A percentile compares a stretch with the other conserved stretches of the same genome.
Evolutionary conservation across 2,329 filamentous ascomycete genomes (phyloP).

Genomic region (Trichoderma breve): DNA sequence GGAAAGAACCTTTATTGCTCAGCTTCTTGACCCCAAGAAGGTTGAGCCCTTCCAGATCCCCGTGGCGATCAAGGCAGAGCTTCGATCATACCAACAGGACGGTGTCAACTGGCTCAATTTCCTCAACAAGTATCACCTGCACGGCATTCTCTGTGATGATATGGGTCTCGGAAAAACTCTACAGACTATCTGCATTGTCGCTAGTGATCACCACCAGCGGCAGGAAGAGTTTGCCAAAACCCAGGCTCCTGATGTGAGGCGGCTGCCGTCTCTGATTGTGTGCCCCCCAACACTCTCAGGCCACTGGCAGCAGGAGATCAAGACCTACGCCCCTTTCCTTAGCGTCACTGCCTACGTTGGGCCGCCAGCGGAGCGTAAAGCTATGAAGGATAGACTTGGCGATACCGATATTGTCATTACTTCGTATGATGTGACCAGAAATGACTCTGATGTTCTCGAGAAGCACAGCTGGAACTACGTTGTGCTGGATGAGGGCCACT

Average conservation of each 20-base stretch:
- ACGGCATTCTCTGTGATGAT: slow-evolving; percentile 97
- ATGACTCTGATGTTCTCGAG: slow-evolving; percentile 82
- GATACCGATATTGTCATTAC: slow-evolving; percentile 92
- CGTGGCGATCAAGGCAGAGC: slow-evolving; percentile 92
- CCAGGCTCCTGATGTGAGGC: slow-evolving; percentile 71
- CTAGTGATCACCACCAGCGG: slow-evolving; percentile 92
- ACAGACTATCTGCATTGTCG: slow-evolving; percentile 96
- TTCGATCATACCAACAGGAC: slow-evolving; percentile 96
- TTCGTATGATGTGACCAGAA: slow-evolving; percentile 96
- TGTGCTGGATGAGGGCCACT: slow-evolving; percentile 92
- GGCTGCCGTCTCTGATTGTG: slow-evolving; percentile 86
- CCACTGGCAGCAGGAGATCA: slow-evolving; percentile 98
- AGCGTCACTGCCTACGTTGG: slow-evolving; percentile 88
- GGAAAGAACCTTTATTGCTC: slow-evolving; percentile 93
- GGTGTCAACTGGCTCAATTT: slow-evolving; percentile 99
- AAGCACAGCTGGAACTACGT: slow-evolving; percentile 95
- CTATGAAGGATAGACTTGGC: slow-evolving; percentile 65
- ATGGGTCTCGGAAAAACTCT: slow-evolving; percentile 98
- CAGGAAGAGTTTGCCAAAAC: slow-evolving; percentile 88
- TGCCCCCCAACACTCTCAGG: slow-evolving; percentile 95
- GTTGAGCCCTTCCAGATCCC: slow-evolving; percentile 92
- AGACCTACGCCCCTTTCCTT: slow-evolving; percentile 92
- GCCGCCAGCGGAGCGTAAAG: slow-evolving; percentile 74
- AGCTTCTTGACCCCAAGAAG: slow-evolving; percentile 95
- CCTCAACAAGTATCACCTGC: slow-evolving; percentile 95